These are phyloP conservation scores for Debaryomycetaceae sp. DNA, from an alignment of 1,139 yeast species.

Conservation along the genomic window DNA sequence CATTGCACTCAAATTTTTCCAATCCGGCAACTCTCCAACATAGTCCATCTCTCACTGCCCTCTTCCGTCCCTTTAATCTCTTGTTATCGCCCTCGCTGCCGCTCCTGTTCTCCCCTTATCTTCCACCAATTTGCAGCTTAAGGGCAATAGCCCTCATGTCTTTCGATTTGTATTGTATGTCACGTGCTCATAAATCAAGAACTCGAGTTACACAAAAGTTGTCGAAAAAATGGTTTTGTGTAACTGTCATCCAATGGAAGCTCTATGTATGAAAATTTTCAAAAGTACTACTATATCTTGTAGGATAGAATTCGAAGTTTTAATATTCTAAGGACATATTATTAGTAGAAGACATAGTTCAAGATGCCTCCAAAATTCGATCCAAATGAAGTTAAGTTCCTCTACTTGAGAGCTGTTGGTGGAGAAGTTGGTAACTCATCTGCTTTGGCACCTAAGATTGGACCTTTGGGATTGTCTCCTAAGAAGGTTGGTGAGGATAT, in stretches of 20 bases:
- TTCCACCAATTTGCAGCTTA: no score
- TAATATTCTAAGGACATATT: conserved; percentile 1
- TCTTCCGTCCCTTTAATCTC: no score
- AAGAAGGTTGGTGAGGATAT: conserved; percentile 99
- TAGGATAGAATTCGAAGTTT: not conserved
- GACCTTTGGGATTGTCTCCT: conserved; percentile 99
- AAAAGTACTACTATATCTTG: not conserved
- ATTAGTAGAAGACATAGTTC: conserved; percentile 11
- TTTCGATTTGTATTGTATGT: no score
- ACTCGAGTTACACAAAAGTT: not conserved
- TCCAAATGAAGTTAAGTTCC: conserved; percentile 97
- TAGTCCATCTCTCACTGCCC: no score
- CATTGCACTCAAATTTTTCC: no score
- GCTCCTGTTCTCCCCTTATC: no score
- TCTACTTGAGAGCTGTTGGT: conserved; percentile 99
- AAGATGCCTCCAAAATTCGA: conserved; percentile 96
- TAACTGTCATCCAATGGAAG: not conserved
- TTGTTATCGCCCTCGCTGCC: no score
- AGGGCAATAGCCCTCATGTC: no score
- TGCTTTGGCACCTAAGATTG: conserved; percentile 99
- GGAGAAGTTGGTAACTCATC: conserved; percentile 99
- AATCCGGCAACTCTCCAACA: no score
- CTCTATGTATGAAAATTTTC: not conserved
- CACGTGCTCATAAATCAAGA: no score
- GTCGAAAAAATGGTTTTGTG: not conserved